Conservation (phyloP, 2,329 filamentous ascomycete genomes). For the Rhexocercosporidium sp. region DNA sequence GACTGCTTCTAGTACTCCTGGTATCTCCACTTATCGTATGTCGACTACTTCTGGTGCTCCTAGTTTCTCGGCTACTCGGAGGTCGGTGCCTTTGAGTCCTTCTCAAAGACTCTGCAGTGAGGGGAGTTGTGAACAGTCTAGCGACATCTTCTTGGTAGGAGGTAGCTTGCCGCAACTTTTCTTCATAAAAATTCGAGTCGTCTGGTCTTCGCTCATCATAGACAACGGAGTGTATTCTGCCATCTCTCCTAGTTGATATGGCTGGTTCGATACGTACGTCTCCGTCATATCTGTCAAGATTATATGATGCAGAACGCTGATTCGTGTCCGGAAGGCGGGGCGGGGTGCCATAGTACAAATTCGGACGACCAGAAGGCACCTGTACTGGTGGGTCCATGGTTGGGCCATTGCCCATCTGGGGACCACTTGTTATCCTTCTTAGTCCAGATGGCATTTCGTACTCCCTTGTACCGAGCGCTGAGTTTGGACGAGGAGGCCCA, state of each 20-base stretch:
- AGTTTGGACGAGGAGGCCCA: slow-evolving; percentile 18
- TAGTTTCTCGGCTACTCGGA: slow-evolving; percentile 40
- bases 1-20: background rate
- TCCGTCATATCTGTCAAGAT: slow-evolving; percentile 18
- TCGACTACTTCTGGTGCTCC: background rate
- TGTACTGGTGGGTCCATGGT: slow-evolving; percentile 35
- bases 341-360: background rate
- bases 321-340: slow-evolving; percentile 32
- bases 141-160: slow-evolving; percentile 59
- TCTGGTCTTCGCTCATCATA: slow-evolving; percentile 28
- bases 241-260: no score
- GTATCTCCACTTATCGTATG: slow-evolving; percentile 43
- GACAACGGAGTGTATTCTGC: slow-evolving; percentile 13
- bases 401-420: slow-evolving; percentile 24
- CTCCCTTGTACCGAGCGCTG: background rate
- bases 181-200: slow-evolving; percentile 45
- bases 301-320: slow-evolving; percentile 38
- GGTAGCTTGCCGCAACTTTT: slow-evolving; percentile 50
- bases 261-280: slow-evolving; percentile 31
- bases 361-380: slow-evolving; percentile 18
- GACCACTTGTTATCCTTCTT: background rate
- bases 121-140: slow-evolving; percentile 49
- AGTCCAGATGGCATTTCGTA: background rate
- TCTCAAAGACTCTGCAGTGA: slow-evolving; percentile 60
- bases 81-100: slow-evolving; percentile 52